Evolutionary conservation across 139 green algal species (phyloP), one percentile per base, ranked within the genome.

Genomic region (Trebouxia sp.): DNA sequence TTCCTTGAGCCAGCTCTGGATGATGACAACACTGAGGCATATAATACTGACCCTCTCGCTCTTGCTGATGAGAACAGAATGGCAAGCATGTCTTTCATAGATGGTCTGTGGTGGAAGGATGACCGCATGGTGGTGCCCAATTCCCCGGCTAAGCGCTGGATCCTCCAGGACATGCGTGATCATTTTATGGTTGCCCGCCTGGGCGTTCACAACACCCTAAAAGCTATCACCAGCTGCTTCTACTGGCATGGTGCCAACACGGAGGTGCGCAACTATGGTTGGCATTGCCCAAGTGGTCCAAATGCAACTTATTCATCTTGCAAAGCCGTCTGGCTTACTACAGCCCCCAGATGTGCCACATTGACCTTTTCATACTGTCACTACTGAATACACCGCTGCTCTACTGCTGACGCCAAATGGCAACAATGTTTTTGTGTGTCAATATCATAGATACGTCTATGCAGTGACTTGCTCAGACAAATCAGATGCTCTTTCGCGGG

Each of bases 1-100:
- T 38, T 66, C 6, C n/a, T 6, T 66, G 55, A 66, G 12, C 7
- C 38, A 26, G 37, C 55, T 66, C 12, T 66, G 55, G 38, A 17
- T 66, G 55, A 66, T 11, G 55, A 66, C 38, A 26, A 39, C 38
- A n/a, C 26, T 38, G 55, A 66, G n/a, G 55, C 55, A 12, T 66
- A 66, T 66, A n/a, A 26, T 66, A n/a, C 55, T 39, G 55, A 66
- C 12, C 55, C 55, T 66, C 38, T 35, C 55, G n/a, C n/a, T n/a
- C 38, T 66, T 66, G 55, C 55, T 66, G 55, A 66, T 66, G 55
- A 38, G 5, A n/a, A 6, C 7, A 66, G 38, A n/a, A 66, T 11
- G 37, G 55, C 55, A 66, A 6, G 12, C 5, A 26, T 66, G n/a
- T 39, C 55, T 11, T 66, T 66, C 38, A n/a, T n/a, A 39, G n/a